These are phyloP conservation scores for Aspergillus sclerotioniger DNA, from an alignment of 495 filamentous ascomycete species.

Conservation along the genomic window DNA sequence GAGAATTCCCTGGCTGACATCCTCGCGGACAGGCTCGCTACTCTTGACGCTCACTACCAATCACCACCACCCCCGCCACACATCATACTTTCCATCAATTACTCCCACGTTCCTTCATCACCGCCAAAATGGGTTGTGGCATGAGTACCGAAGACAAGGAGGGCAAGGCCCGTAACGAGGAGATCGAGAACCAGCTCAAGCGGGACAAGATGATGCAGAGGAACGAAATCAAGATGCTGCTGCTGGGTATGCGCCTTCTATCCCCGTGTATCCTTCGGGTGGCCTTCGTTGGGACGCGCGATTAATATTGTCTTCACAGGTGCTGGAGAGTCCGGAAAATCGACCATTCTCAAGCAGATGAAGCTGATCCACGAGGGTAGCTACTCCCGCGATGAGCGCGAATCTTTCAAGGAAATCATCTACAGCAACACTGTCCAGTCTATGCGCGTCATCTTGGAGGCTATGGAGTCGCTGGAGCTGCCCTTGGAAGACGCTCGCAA, in stretches of 20 bases:
- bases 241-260: constrained; percentile 70
- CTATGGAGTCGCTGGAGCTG: constrained; percentile 90
- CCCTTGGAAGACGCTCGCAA: constrained; percentile 82
- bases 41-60: constrained; percentile 1
- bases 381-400: constrained; percentile 56
- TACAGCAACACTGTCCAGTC: constrained; percentile 98
- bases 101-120: constrained; percentile 19
- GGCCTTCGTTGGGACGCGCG: constrained; percentile 5
- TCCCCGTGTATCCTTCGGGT: not conserved
- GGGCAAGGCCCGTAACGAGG: constrained; percentile 98
- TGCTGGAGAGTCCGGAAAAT: constrained; percentile 99
- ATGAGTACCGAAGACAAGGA: constrained; percentile 99
- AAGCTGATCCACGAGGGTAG: constrained; percentile 62
- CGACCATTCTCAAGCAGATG: constrained; percentile 99
- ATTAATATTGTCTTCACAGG: constrained; percentile 51
- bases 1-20: constrained; percentile 23
- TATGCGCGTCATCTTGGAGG: constrained; percentile 93
- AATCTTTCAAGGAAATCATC: constrained; percentile 87
- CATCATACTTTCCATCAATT: constrained; percentile 15
- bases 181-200: constrained; percentile 98
- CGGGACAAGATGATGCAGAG: constrained; percentile 92
- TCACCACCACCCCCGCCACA: not conserved
- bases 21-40: constrained; percentile 20
- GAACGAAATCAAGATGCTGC: constrained; percentile 99
- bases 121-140: constrained; percentile 93